Evolutionary conservation across 352 stramenopile species (phyloP), one percentile per base, ranked within the genome.

Genomic region (Globisporangium okanoganense): DNA sequence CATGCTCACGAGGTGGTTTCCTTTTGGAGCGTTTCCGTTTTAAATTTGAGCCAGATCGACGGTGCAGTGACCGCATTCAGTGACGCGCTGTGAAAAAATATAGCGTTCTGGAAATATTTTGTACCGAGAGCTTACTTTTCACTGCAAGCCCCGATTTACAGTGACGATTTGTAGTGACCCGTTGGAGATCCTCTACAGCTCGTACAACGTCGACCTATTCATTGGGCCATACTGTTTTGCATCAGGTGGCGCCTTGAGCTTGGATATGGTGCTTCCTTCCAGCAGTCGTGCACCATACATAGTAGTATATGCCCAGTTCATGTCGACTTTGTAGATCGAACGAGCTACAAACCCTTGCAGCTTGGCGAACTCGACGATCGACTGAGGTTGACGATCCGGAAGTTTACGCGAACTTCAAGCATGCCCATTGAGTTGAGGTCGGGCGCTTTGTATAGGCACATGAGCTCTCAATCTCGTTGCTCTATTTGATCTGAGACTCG

Each of bases 291-390:
- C 65, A 62, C 59, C n/a, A n/a, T n/a, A n/a, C 56, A 41, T 72
- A 78, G 14, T 58, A 58, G 35, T n/a, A n/a, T 75, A 59, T 33
- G 67, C 68, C 83, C 80, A 93, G 12, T 69, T 85, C 50, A 91
- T 35, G 53, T 76, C 90, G 2, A 80, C 67, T 45, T 88, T 90
- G 68, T 79, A 91, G 10, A 64, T 82, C 0, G 73, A 71, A 24
- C 83, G 66, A 16, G 80, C 75, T 6, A 87, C 66, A 52, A 84
- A 87, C 4, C 71, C 72, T 44, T 88, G 71, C 5, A 90, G 58
- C 25, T 70, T 78, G n/a, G 68, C 72, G 18, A 90, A 69, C 41
- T 88, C 72, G 5, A 89, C 74, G 3, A 88, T 40, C 24, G 22
- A 51, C 44, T 70, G 50, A n/a, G 58, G 24, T 31, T 76, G 68